A percentile compares a stretch with the other conserved stretches of the same genome.
Conservation (phyloP, 495 filamentous ascomycete genomes). For the Podospora anserina region DNA sequence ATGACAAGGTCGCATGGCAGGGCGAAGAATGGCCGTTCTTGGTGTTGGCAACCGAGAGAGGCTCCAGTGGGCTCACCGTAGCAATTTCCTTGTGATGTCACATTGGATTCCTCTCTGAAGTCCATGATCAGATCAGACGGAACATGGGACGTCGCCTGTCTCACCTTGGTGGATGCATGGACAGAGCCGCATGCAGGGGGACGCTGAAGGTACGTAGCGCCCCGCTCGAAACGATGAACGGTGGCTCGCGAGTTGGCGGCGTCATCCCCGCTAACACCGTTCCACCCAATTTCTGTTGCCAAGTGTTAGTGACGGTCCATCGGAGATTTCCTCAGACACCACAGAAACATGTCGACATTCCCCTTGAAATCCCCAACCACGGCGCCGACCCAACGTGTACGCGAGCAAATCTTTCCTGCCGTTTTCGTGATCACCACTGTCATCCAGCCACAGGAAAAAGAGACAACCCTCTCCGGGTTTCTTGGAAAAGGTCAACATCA, state of each 20-base stretch:
- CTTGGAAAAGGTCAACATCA: slow-evolving; percentile 16
- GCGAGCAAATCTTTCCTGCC: slow-evolving; percentile 3
- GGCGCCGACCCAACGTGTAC: background rate
- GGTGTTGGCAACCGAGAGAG: too few species aligned
- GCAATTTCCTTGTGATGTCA: background rate
- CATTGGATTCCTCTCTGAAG: background rate
- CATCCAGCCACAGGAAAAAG: background rate
- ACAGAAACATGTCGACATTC: slow-evolving; percentile 11
- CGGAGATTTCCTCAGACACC: slow-evolving; percentile 29
- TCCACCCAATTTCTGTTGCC: background rate
- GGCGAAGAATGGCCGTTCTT: too few species aligned
- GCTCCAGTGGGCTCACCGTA: background rate
- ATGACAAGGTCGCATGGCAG: background rate
- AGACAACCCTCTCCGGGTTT: slow-evolving; percentile 18
- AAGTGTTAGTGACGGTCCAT: slow-evolving; percentile 16
- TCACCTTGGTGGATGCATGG: slow-evolving; percentile 20
- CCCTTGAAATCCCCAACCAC: background rate
- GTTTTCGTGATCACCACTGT: slow-evolving; percentile 2
- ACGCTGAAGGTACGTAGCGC: background rate
- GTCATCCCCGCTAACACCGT: slow-evolving; percentile 8
- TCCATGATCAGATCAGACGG: slow-evolving; percentile 33
- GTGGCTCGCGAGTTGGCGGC: background rate
- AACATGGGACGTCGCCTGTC: slow-evolving; percentile 34
- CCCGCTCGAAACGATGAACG: background rate
- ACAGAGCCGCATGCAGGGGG: slow-evolving; percentile 31